Evolutionary conservation across 306 rosid genomes (phyloP).

Genomic region (Ceratonia siliqua): DNA sequence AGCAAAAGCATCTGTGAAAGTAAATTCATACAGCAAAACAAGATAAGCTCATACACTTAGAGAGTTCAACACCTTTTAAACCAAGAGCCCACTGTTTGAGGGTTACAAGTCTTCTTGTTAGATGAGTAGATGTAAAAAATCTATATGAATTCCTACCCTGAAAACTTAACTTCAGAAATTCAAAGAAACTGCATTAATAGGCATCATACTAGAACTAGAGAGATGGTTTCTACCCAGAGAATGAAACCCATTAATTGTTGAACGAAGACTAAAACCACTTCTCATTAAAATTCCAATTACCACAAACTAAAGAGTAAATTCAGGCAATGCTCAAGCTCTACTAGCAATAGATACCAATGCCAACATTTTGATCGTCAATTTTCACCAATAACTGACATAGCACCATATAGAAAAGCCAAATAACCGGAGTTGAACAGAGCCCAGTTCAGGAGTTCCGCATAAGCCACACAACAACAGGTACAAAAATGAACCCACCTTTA

Average conservation of each 20-base stretch:
- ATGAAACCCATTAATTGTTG: neutral
- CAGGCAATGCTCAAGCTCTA: neutral
- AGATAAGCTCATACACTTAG: neutral
- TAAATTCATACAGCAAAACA: neutral
- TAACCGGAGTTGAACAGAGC: neutral
- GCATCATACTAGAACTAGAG: neutral
- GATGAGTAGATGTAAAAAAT: neutral
- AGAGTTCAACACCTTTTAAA: neutral
- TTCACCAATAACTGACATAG: neutral
- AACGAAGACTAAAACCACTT: neutral
- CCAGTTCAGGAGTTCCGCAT: neutral
- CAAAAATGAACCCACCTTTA: slow-evolving; percentile 48
- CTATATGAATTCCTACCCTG: neutral
- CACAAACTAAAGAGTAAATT: neutral
- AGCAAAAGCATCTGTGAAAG: neutral
- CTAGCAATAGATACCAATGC: neutral
- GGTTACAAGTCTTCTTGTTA: neutral
- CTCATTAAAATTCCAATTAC: neutral
- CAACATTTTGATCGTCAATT: neutral
- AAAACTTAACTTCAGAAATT: neutral
- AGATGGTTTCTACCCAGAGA: neutral
- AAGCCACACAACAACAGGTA: neutral
- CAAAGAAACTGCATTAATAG: neutral
- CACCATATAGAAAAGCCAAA: neutral
- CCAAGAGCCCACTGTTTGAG: neutral